Base-by-base conservation (phyloP, 768 basidiomycete genomes). In the Gloeostereum incarnatum region DNA sequence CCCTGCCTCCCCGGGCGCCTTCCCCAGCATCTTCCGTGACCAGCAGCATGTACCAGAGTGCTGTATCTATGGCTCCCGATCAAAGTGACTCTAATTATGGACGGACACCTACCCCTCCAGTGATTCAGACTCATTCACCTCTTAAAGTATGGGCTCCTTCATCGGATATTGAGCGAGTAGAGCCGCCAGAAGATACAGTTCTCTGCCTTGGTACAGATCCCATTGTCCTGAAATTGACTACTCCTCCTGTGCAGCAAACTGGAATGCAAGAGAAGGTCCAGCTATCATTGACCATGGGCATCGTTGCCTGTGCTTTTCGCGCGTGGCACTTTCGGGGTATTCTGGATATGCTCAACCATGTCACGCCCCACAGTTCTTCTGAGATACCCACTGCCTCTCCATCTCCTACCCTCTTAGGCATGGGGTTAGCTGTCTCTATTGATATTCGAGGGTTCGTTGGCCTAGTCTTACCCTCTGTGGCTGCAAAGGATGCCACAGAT, bases 11-110 rank as follows among this genome's bases (percentile, higher is more conserved):
- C 9, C 53, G 63, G 30, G 39, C 69, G 6, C 47, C 48, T 5
- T 75, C 66, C n/a, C 63, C 69, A 13, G 47, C 62, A 34, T 59
- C 55, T 26, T 77, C 79, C 14, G 58, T 69, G 34, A 56, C 68
- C 4, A 75, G 74, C 47, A 88, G 79, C 58, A 74, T 90, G 68
- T 91, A 89, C 53, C 72, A 82, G 47, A 90, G 86, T 47, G 81
- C 81, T 3, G 46, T 82, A 16, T 81, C 81, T 7, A 45, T 49
- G 13, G 24, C 45, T 3, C 35, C 45, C 30, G 34, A 41, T 19
- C 19, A 25, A 35, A 27, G 21, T 9, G 27, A 25, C 7, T 25
- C 14, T 3, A 13, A 26, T 35, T n/a, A 17, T 22, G 31, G 34
- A n/a, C 17, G 17, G 21, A 10, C 17, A 22, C 23, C 17, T 9